These are phyloP conservation scores for Suillus placidus DNA, from an alignment of 768 basidiomycete species.

Conservation along the genomic window DNA sequence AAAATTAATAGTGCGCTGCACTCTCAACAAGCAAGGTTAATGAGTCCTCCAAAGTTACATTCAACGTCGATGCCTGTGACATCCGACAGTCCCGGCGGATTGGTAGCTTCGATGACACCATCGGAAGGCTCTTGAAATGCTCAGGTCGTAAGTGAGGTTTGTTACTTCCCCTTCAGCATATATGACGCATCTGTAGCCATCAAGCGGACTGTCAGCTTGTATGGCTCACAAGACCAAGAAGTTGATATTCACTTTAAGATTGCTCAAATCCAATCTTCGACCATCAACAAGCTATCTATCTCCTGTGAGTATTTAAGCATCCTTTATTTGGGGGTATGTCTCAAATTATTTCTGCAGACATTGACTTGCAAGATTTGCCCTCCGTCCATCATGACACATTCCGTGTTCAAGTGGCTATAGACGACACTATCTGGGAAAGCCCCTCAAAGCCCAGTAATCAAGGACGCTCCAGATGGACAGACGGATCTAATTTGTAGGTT, in stretches of 20 bases:
- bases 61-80: not conserved
- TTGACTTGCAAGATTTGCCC: slow-evolving; percentile 1
- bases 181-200: not conserved
- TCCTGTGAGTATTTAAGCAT: not conserved
- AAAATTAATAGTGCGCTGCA: not conserved
- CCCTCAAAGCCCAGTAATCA: not conserved
- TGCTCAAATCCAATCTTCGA: not conserved
- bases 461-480: slow-evolving; percentile 1
- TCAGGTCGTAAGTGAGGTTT: not conserved
- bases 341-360: not conserved
- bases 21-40: not conserved
- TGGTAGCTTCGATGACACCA: not conserved
- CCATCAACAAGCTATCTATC: not conserved
- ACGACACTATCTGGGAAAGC: not conserved
- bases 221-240: not conserved
- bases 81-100: not conserved
- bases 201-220: not conserved
- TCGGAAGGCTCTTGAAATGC: not conserved
- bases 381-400: not conserved
- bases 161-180: not conserved
- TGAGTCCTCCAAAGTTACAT: not conserved
- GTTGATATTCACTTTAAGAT: not conserved
- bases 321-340: not conserved
- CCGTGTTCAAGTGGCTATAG: not conserved
- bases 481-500: slow-evolving; percentile 1